Conservation (phyloP, 805 yeast species). For the Yamadazyma scolyti region DNA sequence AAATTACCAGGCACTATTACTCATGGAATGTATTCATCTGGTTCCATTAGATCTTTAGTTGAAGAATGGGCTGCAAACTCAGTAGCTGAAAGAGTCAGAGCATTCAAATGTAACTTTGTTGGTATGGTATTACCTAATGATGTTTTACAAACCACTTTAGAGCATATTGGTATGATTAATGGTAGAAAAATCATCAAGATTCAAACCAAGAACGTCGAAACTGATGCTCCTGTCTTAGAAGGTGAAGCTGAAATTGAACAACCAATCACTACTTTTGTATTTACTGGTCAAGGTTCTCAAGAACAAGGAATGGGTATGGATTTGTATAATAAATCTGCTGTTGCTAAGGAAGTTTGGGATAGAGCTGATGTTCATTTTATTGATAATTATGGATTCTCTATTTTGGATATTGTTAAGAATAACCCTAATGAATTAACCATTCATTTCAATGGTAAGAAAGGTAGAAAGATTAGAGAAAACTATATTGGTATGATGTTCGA, state of each 20-base stretch:
- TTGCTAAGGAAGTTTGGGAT: slow-evolving; percentile 96
- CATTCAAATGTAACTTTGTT: slow-evolving; percentile 83
- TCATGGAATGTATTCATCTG: slow-evolving; percentile 98
- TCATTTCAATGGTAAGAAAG: slow-evolving; percentile 97
- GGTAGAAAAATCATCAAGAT: slow-evolving; percentile 97
- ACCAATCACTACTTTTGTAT: slow-evolving; percentile 93
- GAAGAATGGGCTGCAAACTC: slow-evolving; percentile 99
- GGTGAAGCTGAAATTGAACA: slow-evolving; percentile 99
- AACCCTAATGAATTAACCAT: slow-evolving; percentile 95
- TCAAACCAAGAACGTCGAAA: slow-evolving; percentile 79
- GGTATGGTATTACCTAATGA: slow-evolving; percentile 99
- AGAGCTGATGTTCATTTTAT: slow-evolving; percentile 93
- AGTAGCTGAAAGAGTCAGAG: slow-evolving; percentile 92
- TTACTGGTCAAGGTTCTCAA: slow-evolving; percentile 99
- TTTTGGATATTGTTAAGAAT: slow-evolving; percentile 89
- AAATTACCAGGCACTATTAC: slow-evolving; percentile 96
- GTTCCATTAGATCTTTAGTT: slow-evolving; percentile 89
- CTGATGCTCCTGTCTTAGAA: slow-evolving; percentile 69
- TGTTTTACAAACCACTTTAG: slow-evolving; percentile 77
- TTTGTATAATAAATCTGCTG: slow-evolving; percentile 82
- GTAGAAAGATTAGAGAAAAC: slow-evolving; percentile 90
- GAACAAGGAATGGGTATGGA: slow-evolving; percentile 99
- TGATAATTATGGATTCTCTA: slow-evolving; percentile 94
- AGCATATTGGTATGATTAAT: slow-evolving; percentile 97
- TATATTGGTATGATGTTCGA: slow-evolving; percentile 97